These are phyloP conservation scores for Mercurialis annua DNA, from an alignment of 345 rosid species.

Conservation along the genomic window DNA sequence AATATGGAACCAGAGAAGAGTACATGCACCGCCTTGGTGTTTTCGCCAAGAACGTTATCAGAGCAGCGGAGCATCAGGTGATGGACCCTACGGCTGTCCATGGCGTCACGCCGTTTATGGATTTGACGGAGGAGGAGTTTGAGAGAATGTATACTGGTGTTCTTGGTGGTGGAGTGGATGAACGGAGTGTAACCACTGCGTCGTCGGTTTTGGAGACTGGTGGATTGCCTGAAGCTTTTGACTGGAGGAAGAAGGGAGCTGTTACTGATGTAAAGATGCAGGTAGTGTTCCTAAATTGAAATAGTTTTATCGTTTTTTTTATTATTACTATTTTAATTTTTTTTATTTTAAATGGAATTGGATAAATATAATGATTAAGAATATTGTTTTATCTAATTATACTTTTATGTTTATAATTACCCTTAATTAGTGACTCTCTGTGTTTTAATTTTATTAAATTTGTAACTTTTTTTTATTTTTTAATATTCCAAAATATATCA, in stretches of 20 bases:
- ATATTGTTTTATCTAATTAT: too few species aligned
- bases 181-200: constrained; percentile 2
- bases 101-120: constrained; percentile 79
- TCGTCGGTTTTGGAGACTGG: constrained; percentile 32
- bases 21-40: constrained; percentile 65
- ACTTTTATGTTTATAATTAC: too few species aligned
- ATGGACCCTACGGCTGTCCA: constrained; percentile 73
- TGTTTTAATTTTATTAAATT: too few species aligned
- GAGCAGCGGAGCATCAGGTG: constrained; percentile 76
- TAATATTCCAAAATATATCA: too few species aligned
- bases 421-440: too few species aligned
- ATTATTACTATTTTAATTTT: too few species aligned
- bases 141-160: constrained; percentile 58
- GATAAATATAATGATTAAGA: too few species aligned
- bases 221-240: constrained; percentile 68
- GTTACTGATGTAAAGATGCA: constrained; percentile 84
- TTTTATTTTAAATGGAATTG: too few species aligned
- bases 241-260: constrained; percentile 87
- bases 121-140: constrained; percentile 73
- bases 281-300: constrained; percentile 25
- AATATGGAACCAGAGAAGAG: constrained; percentile 58
- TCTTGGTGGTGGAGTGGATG: neutral
- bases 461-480: too few species aligned
- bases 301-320: too few species aligned
- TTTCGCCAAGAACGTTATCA: constrained; percentile 60